phyloP scores from a whole-genome alignment of 2,329 filamentous ascomycete genomes.

The Nigrograna mackinnonii region DNA sequence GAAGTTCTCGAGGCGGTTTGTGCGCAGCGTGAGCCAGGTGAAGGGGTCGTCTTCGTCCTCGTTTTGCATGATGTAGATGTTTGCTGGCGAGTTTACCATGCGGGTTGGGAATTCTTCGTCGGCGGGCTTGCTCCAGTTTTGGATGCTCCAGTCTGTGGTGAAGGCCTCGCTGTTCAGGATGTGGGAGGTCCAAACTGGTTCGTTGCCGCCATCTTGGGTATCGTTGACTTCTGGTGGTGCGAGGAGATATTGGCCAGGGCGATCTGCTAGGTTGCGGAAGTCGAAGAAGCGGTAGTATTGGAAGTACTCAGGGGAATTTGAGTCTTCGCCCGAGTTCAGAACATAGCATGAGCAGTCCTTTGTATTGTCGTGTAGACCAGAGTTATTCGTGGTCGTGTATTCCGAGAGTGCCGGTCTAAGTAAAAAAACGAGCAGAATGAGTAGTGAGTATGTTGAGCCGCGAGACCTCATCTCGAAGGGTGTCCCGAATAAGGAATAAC shows the following conservation, averaged over 20 bases:
- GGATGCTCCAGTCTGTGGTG: constrained; percentile 42
- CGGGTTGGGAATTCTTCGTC: constrained; percentile 41
- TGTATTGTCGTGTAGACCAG: constrained; percentile 36
- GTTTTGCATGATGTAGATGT: constrained; percentile 49
- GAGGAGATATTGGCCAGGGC: constrained; percentile 24
- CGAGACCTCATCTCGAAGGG: too few relatives aligned
- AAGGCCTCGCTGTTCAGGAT: constrained; percentile 40
- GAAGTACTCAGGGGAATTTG: constrained; percentile 47
- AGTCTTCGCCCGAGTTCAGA: constrained; percentile 45
- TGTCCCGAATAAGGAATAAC: too few relatives aligned
- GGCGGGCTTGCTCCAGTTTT: constrained; percentile 49
- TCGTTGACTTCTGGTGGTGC: constrained; percentile 29
- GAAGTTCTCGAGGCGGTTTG: constrained; percentile 45
- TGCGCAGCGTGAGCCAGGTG: constrained; percentile 53
- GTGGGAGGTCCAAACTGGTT: constrained; percentile 40
- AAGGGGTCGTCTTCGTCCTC: constrained; percentile 22
- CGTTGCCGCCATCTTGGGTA: constrained; percentile 18
- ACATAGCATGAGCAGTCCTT: constrained; percentile 52
- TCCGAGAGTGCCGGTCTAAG: constrained; percentile 6
- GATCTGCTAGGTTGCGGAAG: constrained; percentile 48
- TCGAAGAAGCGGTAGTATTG: constrained; percentile 57
- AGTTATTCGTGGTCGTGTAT: constrained; percentile 31
- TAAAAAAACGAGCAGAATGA: too few relatives aligned
- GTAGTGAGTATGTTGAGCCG: too few relatives aligned
- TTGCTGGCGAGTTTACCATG: constrained; percentile 51